A percentile compares a stretch with the other conserved stretches of the same genome.
Evolutionary conservation across 108 stramenopile genomes (phyloP).

Genomic region (Aurantiochytrium sp.): DNA sequence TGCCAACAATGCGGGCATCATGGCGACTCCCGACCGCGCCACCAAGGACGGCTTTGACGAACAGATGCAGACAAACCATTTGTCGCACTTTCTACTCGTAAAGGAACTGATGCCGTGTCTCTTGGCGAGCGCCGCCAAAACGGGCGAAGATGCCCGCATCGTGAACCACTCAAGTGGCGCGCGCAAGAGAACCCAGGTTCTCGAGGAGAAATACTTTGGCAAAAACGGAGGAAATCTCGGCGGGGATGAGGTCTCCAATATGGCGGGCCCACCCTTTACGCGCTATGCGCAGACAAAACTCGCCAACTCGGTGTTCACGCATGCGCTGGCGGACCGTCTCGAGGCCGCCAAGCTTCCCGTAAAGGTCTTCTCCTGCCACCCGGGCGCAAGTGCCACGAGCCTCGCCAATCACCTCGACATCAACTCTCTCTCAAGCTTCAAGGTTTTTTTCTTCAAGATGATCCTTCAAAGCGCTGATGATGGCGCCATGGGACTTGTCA

Average conservation of each 20-base stretch:
- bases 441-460: too few relatives aligned
- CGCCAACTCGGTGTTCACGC: slow-evolving; percentile 53
- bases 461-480: too few relatives aligned
- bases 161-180: slow-evolving; percentile 39
- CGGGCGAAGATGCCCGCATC: slow-evolving; percentile 43
- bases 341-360: slow-evolving; percentile 25
- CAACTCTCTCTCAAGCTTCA: background rate
- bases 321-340: slow-evolving; percentile 42
- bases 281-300: slow-evolving; percentile 44
- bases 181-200: slow-evolving; percentile 19
- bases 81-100: slow-evolving; percentile 58
- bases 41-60: slow-evolving; percentile 60
- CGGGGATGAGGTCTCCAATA: slow-evolving; percentile 7
- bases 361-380: slow-evolving; percentile 21
- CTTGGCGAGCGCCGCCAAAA: slow-evolving; percentile 31
- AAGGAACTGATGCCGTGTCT: slow-evolving; percentile 46
- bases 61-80: slow-evolving; percentile 55
- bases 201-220: slow-evolving; percentile 48
- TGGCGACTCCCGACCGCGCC: slow-evolving; percentile 40
- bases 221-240: slow-evolving; percentile 46
- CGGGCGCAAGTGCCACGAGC: slow-evolving; percentile 16
- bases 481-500: too few relatives aligned
- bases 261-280: too few relatives aligned
- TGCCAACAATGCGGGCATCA: slow-evolving; percentile 53
- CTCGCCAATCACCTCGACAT: slow-evolving; percentile 16